phyloP scores from a whole-genome alignment of 2,329 filamentous ascomycete genomes.

The Hymenoscyphus infarciens region DNA sequence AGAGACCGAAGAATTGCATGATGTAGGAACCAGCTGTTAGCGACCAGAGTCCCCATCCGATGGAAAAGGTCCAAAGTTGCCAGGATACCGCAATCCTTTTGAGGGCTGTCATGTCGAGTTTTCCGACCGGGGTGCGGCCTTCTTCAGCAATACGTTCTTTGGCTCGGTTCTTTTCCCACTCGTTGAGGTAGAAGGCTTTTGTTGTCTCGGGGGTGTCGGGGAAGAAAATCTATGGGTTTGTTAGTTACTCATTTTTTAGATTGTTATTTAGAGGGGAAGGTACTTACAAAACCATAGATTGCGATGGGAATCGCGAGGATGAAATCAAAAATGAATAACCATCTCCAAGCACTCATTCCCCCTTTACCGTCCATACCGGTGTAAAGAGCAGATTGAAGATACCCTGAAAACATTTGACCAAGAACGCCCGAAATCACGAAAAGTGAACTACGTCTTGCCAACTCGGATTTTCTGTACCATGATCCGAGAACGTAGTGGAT shows the following conservation, averaged over 20 bases:
- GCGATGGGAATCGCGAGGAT: slow-evolving; percentile 32
- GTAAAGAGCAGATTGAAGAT: slow-evolving; percentile 41
- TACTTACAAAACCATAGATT: slow-evolving; percentile 43
- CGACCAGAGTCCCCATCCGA: slow-evolving; percentile 47
- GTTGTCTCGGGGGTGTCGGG: slow-evolving; percentile 40
- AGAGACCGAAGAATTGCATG: slow-evolving; percentile 48
- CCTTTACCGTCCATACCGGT: slow-evolving; percentile 37
- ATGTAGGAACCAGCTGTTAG: slow-evolving; percentile 11
- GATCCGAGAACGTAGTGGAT: slow-evolving; percentile 39
- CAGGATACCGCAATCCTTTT: slow-evolving; percentile 53
- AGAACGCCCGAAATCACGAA: slow-evolving; percentile 37
- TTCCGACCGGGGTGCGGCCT: slow-evolving; percentile 41
- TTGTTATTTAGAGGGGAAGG: background rate
- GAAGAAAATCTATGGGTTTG: slow-evolving; percentile 38
- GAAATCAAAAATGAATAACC: slow-evolving; percentile 45
- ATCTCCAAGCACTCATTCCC: slow-evolving; percentile 40
- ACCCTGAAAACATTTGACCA: slow-evolving; percentile 42
- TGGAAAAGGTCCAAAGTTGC: slow-evolving; percentile 58
- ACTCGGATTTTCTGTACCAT: slow-evolving; percentile 42
- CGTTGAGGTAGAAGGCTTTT: slow-evolving; percentile 37
- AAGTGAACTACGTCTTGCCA: slow-evolving; percentile 40
- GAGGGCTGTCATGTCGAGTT: slow-evolving; percentile 45
- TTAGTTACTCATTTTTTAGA: background rate
- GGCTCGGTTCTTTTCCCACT: slow-evolving; percentile 38
- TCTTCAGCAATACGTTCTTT: slow-evolving; percentile 40